phyloP scores from a whole-genome alignment of 768 basidiomycete genomes.

The Clitopilus hobsonii region DNA sequence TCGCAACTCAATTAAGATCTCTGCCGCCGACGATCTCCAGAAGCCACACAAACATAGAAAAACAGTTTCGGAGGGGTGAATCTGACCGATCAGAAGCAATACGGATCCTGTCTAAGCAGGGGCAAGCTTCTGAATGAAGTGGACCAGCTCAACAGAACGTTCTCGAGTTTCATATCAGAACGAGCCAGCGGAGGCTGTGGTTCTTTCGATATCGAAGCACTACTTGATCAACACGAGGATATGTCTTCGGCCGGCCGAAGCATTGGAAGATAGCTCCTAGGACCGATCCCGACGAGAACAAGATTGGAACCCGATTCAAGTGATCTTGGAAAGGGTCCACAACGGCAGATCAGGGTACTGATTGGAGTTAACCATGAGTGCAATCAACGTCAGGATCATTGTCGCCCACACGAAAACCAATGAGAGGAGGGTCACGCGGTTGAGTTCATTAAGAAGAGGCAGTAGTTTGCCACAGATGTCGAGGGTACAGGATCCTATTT shows the following conservation, averaged over 20 bases:
- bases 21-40: neutral
- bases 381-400: neutral
- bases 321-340: neutral
- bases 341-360: neutral
- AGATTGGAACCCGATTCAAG: neutral
- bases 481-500: neutral
- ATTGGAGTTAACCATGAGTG: neutral
- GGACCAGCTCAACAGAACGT: neutral
- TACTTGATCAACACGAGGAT: neutral
- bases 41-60: neutral
- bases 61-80: neutral
- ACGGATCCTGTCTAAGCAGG: neutral
- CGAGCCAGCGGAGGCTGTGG: neutral
- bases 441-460: neutral
- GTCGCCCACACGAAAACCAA: neutral
- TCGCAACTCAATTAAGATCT: neutral
- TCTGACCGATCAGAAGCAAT: neutral
- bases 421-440: neutral
- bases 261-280: no score
- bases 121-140: neutral
- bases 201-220: neutral
- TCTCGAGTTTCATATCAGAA: neutral
- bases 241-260: neutral
- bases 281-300: no score
- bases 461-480: neutral